Evolutionary conservation across 2,329 filamentous ascomycete species (phyloP).

Genomic region (Fusarium sp.): DNA sequence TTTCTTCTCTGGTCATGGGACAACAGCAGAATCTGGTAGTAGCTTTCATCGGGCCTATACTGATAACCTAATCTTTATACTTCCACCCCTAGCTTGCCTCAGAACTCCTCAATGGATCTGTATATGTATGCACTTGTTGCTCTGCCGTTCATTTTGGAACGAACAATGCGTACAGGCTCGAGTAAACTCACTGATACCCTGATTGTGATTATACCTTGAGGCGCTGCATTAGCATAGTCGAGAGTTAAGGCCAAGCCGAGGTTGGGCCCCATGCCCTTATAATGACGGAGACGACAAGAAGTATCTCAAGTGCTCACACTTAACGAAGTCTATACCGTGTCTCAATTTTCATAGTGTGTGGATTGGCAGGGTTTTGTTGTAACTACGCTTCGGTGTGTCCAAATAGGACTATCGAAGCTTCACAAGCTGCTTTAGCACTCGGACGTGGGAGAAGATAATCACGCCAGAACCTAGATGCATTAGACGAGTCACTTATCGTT

Average conservation of each 20-base stretch:
- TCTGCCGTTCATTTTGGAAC: not conserved
- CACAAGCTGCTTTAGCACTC: not conserved
- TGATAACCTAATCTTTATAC: not conserved
- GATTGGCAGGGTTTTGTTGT: not conserved
- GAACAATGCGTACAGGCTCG: not conserved
- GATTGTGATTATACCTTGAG: too few species aligned
- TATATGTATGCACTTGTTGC: not conserved
- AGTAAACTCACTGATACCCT: not conserved
- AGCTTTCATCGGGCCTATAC: not conserved
- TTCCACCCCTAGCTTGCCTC: too few species aligned
- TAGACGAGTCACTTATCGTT: not conserved
- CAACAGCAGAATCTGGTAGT: not conserved
- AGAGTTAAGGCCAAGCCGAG: not conserved
- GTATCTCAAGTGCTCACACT: too few species aligned
- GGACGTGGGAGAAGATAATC: not conserved
- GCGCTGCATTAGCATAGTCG: not conserved
- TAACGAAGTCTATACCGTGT: not conserved
- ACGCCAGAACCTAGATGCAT: not conserved
- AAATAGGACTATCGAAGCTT: not conserved
- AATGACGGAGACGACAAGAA: not conserved
- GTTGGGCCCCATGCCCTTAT: too few species aligned
- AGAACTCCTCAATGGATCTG: not conserved
- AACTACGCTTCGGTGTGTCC: not conserved
- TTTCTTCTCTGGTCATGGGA: not conserved
- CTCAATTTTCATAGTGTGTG: too few species aligned